Base-by-base conservation (phyloP, 306 rosid genomes). In the Rosa rugosa region DNA sequence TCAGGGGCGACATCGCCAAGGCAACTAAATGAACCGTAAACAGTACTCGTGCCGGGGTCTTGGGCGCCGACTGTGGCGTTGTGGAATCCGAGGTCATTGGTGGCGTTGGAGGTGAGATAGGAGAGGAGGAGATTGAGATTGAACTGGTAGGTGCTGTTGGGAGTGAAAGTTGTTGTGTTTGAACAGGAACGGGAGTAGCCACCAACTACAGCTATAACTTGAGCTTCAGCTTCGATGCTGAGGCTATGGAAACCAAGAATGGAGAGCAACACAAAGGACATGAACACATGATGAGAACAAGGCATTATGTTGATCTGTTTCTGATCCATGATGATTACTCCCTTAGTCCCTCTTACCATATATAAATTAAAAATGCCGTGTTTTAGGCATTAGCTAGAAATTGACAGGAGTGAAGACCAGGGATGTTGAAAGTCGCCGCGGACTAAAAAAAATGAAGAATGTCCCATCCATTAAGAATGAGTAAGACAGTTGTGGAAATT, bases 81-180 rank as follows among this genome's bases (percentile, higher is more conserved):
- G 72, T 73, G 70, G 83, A 70, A 84, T 40, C 71, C 59, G 1
- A 12, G 9, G 1, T 14, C 64, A 7, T 27, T 40, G 38, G 91
- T 76, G 80, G 85, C 80, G 85, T 84, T 84, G 80, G 88, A 78
- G 71, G 87, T 67, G 5, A 92, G 88, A 54, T 83, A 66, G 4
- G 90, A 74, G 68, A 90, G 81, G 49, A 90, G 86, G 49, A 50
- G 11, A 1, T 81, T 80, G 41, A 87, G 77, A 73, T 83, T 85
- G 80, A 83, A 41, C 22, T 81, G 59, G 69, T 45, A 89, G 12
- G 65, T 31, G 80, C 85, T 78, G 46, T 89, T 89, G 5, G 90
- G 76, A n/a, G 45, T 54, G 86, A 77, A 87, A 31, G 34, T 87
- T 8, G 73, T 5, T 5, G 84, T 74, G 71, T 78, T 14, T n/a